Evolutionary conservation across 2,329 filamentous ascomycete genomes (phyloP).

Genomic region (Byssoonygena ceratinophila): DNA sequence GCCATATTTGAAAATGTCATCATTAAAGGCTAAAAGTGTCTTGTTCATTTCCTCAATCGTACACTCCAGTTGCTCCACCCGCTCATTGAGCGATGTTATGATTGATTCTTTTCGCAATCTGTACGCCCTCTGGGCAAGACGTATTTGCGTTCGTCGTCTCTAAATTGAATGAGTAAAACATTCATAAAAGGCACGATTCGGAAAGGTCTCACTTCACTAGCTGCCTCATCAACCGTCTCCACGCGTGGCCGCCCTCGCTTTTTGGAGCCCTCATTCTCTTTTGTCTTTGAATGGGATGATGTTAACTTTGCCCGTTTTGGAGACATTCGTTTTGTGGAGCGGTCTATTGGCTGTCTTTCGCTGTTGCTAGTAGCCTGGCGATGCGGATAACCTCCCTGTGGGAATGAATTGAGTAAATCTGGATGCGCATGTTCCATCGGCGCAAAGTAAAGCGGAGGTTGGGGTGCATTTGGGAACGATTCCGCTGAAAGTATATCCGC

Average conservation of each 20-base stretch:
- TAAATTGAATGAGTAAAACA: slow-evolving; percentile 26
- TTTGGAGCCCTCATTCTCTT: slow-evolving; percentile 28
- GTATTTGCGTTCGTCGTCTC: slow-evolving; percentile 76
- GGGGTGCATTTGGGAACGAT: slow-evolving; percentile 1
- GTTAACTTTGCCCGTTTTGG: background rate
- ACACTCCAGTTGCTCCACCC: slow-evolving; percentile 56
- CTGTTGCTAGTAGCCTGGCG: background rate
- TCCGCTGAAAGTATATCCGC: slow-evolving; percentile 11
- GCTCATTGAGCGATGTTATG: slow-evolving; percentile 60
- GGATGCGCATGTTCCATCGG: background rate
- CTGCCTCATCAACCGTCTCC: slow-evolving; percentile 65
- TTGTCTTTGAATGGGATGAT: background rate
- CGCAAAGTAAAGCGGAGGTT: background rate
- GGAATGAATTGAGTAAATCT: background rate
- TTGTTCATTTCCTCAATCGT: slow-evolving; percentile 64
- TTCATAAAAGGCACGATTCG: slow-evolving; percentile 7
- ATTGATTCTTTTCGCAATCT: slow-evolving; percentile 72
- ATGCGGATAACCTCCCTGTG: background rate
- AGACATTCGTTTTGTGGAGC: background rate
- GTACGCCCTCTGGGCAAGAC: slow-evolving; percentile 75
- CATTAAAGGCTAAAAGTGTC: slow-evolving; percentile 57
- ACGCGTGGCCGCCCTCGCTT: slow-evolving; percentile 63
- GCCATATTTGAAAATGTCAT: slow-evolving; percentile 50
- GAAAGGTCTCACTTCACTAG: slow-evolving; percentile 57
- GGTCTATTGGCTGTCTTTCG: background rate